Base-by-base conservation (phyloP, 1,139 yeast genomes). In the Sugiyamaella pinicola region DNA sequence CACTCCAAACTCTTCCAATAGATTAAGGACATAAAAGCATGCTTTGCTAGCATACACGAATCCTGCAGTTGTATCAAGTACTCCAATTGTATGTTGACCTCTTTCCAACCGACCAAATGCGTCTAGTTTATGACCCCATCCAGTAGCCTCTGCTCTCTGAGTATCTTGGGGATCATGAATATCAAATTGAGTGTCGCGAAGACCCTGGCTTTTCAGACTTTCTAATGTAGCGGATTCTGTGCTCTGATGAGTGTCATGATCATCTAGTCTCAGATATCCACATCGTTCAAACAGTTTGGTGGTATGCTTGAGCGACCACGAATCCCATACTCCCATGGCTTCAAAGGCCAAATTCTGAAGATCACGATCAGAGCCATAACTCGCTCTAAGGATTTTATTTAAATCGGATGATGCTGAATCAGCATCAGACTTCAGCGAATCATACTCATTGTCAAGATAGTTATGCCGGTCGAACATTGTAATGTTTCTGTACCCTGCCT, bases 331-430 rank as follows among this genome's bases (percentile, higher is more conserved):
- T 9, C 65, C 67, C 19, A 65, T 59, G 0, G 77, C 73, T 57
- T 71, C 63, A 17, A 67, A 59, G 1, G 78, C 76, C 55, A 76
- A 62, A 22, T 68, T 57, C 29, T 70, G 74, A 55, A 76, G 75
- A 13, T 47, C 46, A n/a, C 64, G 62, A 31, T 69, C 65, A 31
- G 70, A 71, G 2, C 69, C 74, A 58, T 76, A 76, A 33, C 69
- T 74, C 1, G 74, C 68, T 46, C 79, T 61, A 39, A 76, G 67
- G 15, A 74, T 63, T 44, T 76, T 69, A 50, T 74, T 73, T 9
- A 74, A 63, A 58, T 76, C 80, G 8, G 71, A 73, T 6, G 74
- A 68, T 15, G 77, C 76, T 1, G 74, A 68, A 38, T 38, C 42
- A 18, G 42, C 42, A 49, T 73, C 76, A 3, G 75, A 70, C 2